phyloP scores from a whole-genome alignment of 371 early-diverging fungal genomes.

The Parasitella parasitica region DNA sequence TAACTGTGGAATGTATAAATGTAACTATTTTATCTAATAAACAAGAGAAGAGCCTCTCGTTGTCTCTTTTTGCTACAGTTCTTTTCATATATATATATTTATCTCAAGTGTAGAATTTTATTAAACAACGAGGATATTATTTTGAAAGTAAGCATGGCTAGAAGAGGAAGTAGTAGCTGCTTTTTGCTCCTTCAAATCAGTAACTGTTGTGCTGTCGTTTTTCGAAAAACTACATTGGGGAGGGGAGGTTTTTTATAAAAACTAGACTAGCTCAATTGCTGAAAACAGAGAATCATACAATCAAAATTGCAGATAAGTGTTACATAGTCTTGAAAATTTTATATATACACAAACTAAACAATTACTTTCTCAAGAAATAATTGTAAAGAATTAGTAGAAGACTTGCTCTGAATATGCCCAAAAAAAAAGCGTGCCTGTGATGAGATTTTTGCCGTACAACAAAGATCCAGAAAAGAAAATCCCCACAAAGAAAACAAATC shows the following conservation, averaged over 20 bases:
- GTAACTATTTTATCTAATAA: neutral
- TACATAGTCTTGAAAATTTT: slow-evolving; percentile 1
- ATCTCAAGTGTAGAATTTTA: slow-evolving; percentile 3
- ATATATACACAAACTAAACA: slow-evolving; percentile 2
- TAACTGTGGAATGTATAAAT: neutral
- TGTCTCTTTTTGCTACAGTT: slow-evolving; percentile 6
- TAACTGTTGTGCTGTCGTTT: slow-evolving; percentile 6
- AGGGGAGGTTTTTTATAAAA: slow-evolving; percentile 1
- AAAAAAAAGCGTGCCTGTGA: slow-evolving; percentile 1
- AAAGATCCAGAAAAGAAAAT: slow-evolving; percentile 9
- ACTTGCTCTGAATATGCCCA: neutral
- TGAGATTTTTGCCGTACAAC: slow-evolving; percentile 3
- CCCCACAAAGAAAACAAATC: slow-evolving; percentile 8
- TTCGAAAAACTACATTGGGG: slow-evolving; percentile 6
- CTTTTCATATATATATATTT: slow-evolving; percentile 4
- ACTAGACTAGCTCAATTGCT: slow-evolving; percentile 1
- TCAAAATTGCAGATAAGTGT: slow-evolving; percentile 1
- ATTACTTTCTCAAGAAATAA: neutral
- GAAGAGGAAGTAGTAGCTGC: slow-evolving; percentile 10
- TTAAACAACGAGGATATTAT: slow-evolving; percentile 6
- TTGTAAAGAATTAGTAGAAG: slow-evolving; percentile 2
- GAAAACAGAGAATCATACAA: slow-evolving; percentile 1
- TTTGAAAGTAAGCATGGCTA: slow-evolving; percentile 10
- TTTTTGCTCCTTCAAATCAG: slow-evolving; percentile 8
- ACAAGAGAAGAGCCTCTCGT: neutral